These are phyloP conservation scores for Macrolepiota dolichaula DNA, from an alignment of 768 basidiomycete species.

Conservation along the genomic window DNA sequence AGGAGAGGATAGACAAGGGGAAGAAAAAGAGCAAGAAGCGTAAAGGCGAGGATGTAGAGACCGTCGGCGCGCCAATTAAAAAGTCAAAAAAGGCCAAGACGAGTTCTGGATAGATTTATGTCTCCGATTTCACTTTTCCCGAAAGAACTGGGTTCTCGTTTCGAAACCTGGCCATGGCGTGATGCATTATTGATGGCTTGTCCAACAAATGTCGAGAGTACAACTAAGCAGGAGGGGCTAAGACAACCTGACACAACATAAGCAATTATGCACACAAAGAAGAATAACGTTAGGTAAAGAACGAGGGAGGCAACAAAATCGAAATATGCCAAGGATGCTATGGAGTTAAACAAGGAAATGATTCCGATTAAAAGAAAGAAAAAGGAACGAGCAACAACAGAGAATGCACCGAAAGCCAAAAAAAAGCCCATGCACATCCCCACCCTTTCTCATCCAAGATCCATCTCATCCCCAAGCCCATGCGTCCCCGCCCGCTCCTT, in stretches of 20 bases:
- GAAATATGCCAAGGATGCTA: neutral
- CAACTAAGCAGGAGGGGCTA: neutral
- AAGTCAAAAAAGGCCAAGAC: slow-evolving; percentile 33
- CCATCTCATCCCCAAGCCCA: slow-evolving; percentile 53
- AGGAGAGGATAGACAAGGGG: slow-evolving; percentile 24
- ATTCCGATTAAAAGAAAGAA: slow-evolving; percentile 3
- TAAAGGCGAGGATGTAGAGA: slow-evolving; percentile 30
- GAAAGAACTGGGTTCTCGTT: neutral
- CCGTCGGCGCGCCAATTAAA: slow-evolving; percentile 29
- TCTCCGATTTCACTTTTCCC: neutral
- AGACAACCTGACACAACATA: neutral
- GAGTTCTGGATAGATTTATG: slow-evolving; percentile 10
- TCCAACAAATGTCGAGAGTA: slow-evolving; percentile 1
- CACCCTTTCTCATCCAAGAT: slow-evolving; percentile 48
- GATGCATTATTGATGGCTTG: neutral
- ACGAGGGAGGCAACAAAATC: neutral
- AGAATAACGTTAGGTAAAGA: slow-evolving; percentile 9
- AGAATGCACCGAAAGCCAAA: neutral
- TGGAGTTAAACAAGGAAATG: neutral
- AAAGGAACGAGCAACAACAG: slow-evolving; percentile 9
- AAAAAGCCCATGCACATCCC: neutral
- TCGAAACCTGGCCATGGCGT: neutral
- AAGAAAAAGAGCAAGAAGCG: slow-evolving; percentile 46
- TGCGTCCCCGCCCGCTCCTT: slow-evolving; percentile 40
- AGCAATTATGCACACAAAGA: slow-evolving; percentile 4